phyloP scores from a whole-genome alignment of 2,329 filamentous ascomycete genomes.

The Lachnellula hyalina region DNA sequence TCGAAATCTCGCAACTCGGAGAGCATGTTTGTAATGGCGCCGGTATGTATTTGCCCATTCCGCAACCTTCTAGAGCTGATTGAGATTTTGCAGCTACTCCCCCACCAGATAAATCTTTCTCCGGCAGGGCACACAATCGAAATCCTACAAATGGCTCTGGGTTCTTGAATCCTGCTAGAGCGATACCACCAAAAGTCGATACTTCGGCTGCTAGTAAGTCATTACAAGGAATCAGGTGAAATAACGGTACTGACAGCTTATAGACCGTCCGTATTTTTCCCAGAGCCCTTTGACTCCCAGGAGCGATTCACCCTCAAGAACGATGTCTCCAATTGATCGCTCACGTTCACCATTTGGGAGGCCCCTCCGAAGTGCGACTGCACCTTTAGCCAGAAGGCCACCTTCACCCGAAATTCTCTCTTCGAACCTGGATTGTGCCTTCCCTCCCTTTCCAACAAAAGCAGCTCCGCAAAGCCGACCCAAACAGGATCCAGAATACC shows the following conservation, averaged over 20 bases:
- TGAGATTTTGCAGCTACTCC: constrained; percentile 24
- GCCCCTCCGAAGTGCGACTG: constrained; percentile 34
- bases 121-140: constrained; percentile 20
- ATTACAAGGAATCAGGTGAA: not conserved
- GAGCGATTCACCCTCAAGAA: constrained; percentile 55
- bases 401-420: constrained; percentile 39
- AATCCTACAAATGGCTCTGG: constrained; percentile 20
- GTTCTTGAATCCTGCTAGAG: constrained; percentile 35
- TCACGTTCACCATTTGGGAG: constrained; percentile 32
- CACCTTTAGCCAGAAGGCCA: constrained; percentile 34
- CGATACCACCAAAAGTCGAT: constrained; percentile 44
- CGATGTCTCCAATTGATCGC: constrained; percentile 55
- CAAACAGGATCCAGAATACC: constrained; percentile 11
- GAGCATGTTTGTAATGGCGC: constrained; percentile 67
- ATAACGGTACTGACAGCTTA: constrained; percentile 31
- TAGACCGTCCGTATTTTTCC: constrained; percentile 50
- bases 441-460: constrained; percentile 46
- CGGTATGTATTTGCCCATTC: constrained; percentile 28
- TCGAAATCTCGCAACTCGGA: constrained; percentile 81
- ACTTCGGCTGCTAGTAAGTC: constrained; percentile 48
- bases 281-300: constrained; percentile 58
- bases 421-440: constrained; percentile 45
- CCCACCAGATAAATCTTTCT: constrained; percentile 27
- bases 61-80: constrained; percentile 2
- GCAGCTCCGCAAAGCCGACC: constrained; percentile 14